phyloP scores from a whole-genome alignment of 768 basidiomycete genomes.

The Phaeotremella fagi region DNA sequence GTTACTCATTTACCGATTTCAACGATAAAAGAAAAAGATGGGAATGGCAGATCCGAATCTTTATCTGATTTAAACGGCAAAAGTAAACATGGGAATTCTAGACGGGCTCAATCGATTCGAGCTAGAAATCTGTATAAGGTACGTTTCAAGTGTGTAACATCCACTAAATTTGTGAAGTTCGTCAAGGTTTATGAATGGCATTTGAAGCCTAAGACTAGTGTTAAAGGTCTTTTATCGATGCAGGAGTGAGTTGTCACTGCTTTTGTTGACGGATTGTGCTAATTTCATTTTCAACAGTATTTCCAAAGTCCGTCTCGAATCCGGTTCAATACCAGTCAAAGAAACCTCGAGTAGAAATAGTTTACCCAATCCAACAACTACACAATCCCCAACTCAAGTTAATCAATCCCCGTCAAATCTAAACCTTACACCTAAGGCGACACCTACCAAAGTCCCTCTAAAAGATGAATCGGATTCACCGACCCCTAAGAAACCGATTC shows the following conservation, averaged over 20 bases:
- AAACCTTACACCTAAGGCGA: slow-evolving; percentile 2
- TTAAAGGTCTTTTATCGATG: slow-evolving; percentile 16
- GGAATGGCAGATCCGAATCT: slow-evolving; percentile 53
- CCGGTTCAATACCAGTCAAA: no score
- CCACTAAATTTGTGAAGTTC: slow-evolving; percentile 51
- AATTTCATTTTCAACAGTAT: no score
- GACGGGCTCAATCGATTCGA: slow-evolving; percentile 68
- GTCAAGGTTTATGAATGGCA: slow-evolving; percentile 62
- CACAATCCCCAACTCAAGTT: no score
- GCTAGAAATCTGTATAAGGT: slow-evolving; percentile 83
- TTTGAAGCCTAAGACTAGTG: slow-evolving; percentile 8
- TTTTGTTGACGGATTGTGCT: not conserved
- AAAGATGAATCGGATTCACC: slow-evolving; percentile 63
- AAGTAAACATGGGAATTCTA: slow-evolving; percentile 76
- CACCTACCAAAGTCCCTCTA: slow-evolving; percentile 50
- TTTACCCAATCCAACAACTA: no score
- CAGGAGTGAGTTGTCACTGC: not conserved
- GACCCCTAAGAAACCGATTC: slow-evolving; percentile 61
- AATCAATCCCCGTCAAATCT: not conserved
- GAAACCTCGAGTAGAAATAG: no score
- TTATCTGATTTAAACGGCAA: slow-evolving; percentile 78
- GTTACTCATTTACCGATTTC: slow-evolving; percentile 58
- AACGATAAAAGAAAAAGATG: slow-evolving; percentile 19
- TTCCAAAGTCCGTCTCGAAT: no score
- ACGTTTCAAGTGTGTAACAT: not conserved